Conservation (phyloP, 2,329 filamentous ascomycete species). For the Lecanoromycetidae sp. region DNA sequence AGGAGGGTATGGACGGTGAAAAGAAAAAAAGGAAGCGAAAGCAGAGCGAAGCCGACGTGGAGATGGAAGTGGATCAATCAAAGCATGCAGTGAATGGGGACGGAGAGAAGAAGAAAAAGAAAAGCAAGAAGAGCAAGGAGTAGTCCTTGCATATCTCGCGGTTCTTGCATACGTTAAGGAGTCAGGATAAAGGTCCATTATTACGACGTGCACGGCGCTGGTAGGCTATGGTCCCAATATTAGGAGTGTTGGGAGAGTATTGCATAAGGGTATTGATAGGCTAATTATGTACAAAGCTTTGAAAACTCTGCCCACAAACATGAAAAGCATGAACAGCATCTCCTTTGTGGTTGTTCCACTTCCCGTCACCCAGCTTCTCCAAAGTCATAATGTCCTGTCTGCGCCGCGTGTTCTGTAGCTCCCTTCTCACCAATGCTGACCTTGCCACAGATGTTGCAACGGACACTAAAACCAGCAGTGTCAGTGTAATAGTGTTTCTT, state of each 20-base stretch:
- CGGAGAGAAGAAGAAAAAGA: slow-evolving; percentile 17
- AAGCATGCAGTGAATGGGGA: too few relatives aligned
- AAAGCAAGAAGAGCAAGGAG: slow-evolving; percentile 4
- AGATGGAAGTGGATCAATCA: too few relatives aligned
- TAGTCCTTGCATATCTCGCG: too few relatives aligned
- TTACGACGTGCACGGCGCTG: slow-evolving; percentile 4
- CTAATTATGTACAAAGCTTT: neutral
- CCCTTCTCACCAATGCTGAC: slow-evolving; percentile 35
- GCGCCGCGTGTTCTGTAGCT: slow-evolving; percentile 34
- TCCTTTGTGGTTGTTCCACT: neutral
- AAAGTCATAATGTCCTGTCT: slow-evolving; percentile 39
- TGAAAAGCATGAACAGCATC: neutral
- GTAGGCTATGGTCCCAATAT: neutral
- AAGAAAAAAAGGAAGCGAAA: slow-evolving; percentile 26
- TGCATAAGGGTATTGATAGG: neutral
- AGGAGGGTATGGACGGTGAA: slow-evolving; percentile 23
- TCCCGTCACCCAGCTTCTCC: slow-evolving; percentile 30
- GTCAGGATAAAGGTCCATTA: neutral
- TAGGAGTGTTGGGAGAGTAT: neutral
- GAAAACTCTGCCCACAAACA: neutral
- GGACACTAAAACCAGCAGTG: slow-evolving; percentile 65
- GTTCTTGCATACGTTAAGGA: neutral
- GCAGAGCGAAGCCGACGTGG: slow-evolving; percentile 31
- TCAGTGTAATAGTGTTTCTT: slow-evolving; percentile 78
- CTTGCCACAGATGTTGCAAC: slow-evolving; percentile 52